phyloP scores from a whole-genome alignment of 2,329 filamentous ascomycete genomes.

The Talaromyces islandicus region DNA sequence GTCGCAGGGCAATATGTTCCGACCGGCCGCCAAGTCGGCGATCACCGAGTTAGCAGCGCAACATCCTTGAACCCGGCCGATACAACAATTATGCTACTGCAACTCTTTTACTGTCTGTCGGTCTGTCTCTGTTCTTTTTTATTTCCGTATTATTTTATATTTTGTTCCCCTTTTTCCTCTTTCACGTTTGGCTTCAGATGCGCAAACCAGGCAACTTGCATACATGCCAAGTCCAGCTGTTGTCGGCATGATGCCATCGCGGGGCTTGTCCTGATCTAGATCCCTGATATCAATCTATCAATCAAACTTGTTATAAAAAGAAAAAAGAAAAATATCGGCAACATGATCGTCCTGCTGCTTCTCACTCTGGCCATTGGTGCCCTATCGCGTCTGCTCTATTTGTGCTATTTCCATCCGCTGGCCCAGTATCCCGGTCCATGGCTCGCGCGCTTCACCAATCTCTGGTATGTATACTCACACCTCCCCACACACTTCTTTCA shows the following conservation, averaged over 20 bases:
- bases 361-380: neutral
- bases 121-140: neutral
- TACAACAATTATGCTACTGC: too few species aligned
- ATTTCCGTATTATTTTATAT: neutral
- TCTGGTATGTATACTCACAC: conserved; percentile 7
- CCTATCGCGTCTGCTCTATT: conserved; percentile 10
- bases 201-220: too few species aligned
- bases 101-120: too few species aligned
- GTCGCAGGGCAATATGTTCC: neutral
- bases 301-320: too few species aligned
- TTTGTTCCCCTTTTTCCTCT: neutral
- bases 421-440: conserved; percentile 61
- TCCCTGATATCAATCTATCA: neutral
- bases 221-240: neutral
- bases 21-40: neutral
- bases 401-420: conserved; percentile 47
- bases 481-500: too few species aligned
- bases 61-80: too few species aligned
- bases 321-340: too few species aligned
- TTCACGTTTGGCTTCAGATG: too few species aligned
- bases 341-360: neutral
- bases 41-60: neutral
- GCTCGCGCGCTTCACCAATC: conserved; percentile 36
- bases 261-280: neutral
- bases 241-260: neutral